Evolutionary conservation across 2,329 filamentous ascomycete genomes (phyloP).

Genomic region (Ophiocordyceps camponoti-saundersi): DNA sequence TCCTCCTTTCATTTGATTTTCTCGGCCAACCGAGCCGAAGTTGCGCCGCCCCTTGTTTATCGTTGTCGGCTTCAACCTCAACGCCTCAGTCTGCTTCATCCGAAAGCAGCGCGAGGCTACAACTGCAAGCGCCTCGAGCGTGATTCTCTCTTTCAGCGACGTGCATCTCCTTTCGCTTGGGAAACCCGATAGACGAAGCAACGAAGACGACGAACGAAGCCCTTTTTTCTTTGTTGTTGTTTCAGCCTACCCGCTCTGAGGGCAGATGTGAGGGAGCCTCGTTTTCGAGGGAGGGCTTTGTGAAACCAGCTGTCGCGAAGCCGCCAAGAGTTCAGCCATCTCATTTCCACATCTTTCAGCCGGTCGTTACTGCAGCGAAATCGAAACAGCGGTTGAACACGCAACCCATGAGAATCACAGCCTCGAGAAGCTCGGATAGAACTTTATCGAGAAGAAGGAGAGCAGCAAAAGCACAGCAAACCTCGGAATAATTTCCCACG

Average conservation of each 20-base stretch:
- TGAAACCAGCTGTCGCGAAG: background rate
- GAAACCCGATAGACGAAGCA: no score
- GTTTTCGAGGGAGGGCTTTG: background rate
- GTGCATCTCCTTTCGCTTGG: background rate
- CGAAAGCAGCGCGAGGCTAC: background rate
- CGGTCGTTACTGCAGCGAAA: background rate
- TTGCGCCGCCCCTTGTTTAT: background rate
- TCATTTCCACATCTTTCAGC: background rate
- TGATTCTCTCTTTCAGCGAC: background rate
- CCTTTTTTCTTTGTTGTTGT: background rate
- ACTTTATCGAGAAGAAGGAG: background rate
- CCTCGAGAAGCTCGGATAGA: background rate
- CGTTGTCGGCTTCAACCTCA: background rate
- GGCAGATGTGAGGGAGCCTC: background rate
- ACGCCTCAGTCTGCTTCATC: background rate
- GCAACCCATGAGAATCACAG: background rate
- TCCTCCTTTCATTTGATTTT: slow-evolving; percentile 1
- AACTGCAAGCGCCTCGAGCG: background rate
- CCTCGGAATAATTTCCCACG: background rate
- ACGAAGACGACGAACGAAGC: no score
- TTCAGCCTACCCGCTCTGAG: background rate
- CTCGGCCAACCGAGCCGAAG: background rate
- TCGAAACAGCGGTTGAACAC: background rate
- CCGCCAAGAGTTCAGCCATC: background rate
- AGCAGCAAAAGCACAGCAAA: background rate